A percentile compares a stretch with the other conserved stretches of the same genome.
Conservation (phyloP, 2,329 filamentous ascomycete genomes). For the Polytolypa hystricis region DNA sequence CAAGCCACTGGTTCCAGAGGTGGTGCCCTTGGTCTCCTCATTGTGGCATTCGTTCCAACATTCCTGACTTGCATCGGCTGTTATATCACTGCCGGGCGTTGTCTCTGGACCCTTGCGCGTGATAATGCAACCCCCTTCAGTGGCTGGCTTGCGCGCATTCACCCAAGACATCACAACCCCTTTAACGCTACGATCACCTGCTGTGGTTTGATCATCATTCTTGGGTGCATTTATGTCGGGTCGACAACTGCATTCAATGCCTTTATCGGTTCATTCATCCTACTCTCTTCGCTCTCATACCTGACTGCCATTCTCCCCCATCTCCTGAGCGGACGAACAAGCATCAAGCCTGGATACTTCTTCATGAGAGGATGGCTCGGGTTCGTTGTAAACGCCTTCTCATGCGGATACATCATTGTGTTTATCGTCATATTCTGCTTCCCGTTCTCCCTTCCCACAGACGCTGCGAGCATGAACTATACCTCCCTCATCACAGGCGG, state of each 20-base stretch:
- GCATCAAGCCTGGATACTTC: constrained; percentile 44
- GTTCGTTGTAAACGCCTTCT: constrained; percentile 37
- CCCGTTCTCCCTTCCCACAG: constrained; percentile 38
- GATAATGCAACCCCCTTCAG: constrained; percentile 52
- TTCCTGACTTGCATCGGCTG: constrained; percentile 42
- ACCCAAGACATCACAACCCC: constrained; percentile 46
- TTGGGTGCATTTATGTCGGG: constrained; percentile 48
- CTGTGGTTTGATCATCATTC: constrained; percentile 39
- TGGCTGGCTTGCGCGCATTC: constrained; percentile 42
- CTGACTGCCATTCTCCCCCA: constrained; percentile 42
- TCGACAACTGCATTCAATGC: constrained; percentile 46
- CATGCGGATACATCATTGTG: constrained; percentile 43
- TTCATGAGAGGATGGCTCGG: constrained; percentile 41
- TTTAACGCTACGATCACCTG: constrained; percentile 49
- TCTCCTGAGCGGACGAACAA: constrained; percentile 39
- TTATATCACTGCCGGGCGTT: constrained; percentile 51
- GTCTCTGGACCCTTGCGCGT: constrained; percentile 48
- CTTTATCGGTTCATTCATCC: constrained; percentile 48
- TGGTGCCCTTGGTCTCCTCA: constrained; percentile 46
- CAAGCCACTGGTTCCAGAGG: constrained; percentile 39
- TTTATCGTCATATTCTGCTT: constrained; percentile 53
- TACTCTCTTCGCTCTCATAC: constrained; percentile 46
- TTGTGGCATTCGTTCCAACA: constrained; percentile 46
- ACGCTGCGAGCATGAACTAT: constrained; percentile 44
- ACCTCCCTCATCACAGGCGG: constrained; percentile 42